Base-by-base conservation (phyloP, 108 stramenopile genomes). In the Chaetoceros muelleri region DNA sequence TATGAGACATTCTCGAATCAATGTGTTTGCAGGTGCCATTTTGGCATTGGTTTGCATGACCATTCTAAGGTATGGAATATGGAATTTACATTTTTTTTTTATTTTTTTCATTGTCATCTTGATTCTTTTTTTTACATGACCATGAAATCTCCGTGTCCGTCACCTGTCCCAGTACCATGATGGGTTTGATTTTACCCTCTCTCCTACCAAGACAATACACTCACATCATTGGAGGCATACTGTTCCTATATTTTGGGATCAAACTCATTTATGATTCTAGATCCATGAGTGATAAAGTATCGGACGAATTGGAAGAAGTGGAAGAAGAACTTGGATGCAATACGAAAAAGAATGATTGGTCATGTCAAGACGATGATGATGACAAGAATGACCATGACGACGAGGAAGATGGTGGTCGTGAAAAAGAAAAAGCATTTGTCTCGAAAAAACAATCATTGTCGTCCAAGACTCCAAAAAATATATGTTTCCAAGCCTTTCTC, bases 241-340 rank as follows among this genome's bases (percentile, higher is more conserved):
- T 98, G 29, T 99, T 99, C 71, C 62, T 98, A 16, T 99, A 97
- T 74, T 99, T 99, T 76, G 99, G 99, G 24, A 19, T 95, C 58
- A 90, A 93, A 62, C 74, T 98, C 21, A 58, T 99, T 10, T 63
- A 72, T 20, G 98, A 98, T 50, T 79, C 88, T 3, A 76, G 75
- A 40, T 62, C 58, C 28, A 94, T 95, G 91, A 62, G 60, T 24
- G 66, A 81, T 52, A 84, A 80, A 16, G 92, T 93, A 24, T 82
- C 82, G 28, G 99, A 98, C 30, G 99, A 98, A 72, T 76, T 99
- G 53, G 93, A 93, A 64, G 99, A 99, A 79, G 96, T 95, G 30
- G 97, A 98, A 70, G 95, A 95, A 69, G 93, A 96, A 64, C 72
- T 98, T 61, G 58, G 73, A 45, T 72, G 71, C 57, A 65, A 62